These are phyloP conservation scores for Skeletonema marinoi DNA, from an alignment of 108 stramenopile genomes.

Conservation along the genomic window DNA sequence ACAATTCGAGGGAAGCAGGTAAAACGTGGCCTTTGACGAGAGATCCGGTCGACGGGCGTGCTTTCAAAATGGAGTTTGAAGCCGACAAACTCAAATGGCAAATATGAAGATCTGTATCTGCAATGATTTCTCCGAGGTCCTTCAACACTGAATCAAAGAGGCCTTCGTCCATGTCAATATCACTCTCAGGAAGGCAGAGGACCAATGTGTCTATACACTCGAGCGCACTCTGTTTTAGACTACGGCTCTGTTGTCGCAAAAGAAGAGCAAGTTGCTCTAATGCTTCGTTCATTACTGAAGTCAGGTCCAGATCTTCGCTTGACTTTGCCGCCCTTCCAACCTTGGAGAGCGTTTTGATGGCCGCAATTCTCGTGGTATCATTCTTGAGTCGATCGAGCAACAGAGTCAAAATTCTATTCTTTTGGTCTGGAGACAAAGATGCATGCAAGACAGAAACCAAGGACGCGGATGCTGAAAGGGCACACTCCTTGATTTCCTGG, in stretches of 20 bases:
- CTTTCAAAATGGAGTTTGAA: slow-evolving; percentile 65
- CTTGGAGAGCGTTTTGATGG: slow-evolving; percentile 84
- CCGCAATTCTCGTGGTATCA: slow-evolving; percentile 93
- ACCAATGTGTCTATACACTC: slow-evolving; percentile 81
- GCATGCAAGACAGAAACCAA: slow-evolving; percentile 63
- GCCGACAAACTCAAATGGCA: slow-evolving; percentile 82
- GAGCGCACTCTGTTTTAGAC: slow-evolving; percentile 84
- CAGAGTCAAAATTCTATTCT: slow-evolving; percentile 62
- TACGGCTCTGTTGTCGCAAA: slow-evolving; percentile 85
- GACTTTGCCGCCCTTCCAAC: slow-evolving; percentile 68
- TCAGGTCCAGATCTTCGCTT: slow-evolving; percentile 61
- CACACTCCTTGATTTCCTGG: slow-evolving; percentile 97
- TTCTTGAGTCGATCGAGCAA: slow-evolving; percentile 91
- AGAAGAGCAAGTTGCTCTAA: slow-evolving; percentile 82
- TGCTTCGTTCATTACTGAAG: slow-evolving; percentile 73
- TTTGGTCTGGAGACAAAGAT: slow-evolving; percentile 58
- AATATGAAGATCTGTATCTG: slow-evolving; percentile 92
- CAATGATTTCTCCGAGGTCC: slow-evolving; percentile 78
- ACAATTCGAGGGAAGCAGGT: slow-evolving; percentile 76
- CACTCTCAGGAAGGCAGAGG: slow-evolving; percentile 46
- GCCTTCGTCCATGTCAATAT: slow-evolving; percentile 23
- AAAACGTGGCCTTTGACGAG: slow-evolving; percentile 66
- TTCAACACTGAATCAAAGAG: slow-evolving; percentile 74
- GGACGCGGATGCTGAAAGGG: slow-evolving; percentile 66
- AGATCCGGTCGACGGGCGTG: slow-evolving; percentile 62